Evolutionary conservation across 1,284 basidiomycete genomes (phyloP).

Genomic region (Boletus mariae): DNA sequence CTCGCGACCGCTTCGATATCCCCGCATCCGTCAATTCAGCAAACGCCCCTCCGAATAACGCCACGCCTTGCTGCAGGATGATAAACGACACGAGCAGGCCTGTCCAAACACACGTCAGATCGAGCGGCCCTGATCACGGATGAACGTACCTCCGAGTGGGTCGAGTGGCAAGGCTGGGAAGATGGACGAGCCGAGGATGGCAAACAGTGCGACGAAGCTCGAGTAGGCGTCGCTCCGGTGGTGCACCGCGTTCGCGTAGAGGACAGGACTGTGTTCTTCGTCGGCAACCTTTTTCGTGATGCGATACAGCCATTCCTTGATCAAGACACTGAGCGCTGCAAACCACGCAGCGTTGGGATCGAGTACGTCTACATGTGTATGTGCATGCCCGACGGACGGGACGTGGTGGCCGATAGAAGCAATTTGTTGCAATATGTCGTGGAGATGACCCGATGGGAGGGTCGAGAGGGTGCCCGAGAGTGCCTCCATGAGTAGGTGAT

Average conservation of each 20-base stretch:
- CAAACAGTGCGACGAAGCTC: conserved; percentile 81
- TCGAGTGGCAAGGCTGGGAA: conserved; percentile 88
- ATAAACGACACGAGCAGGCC: conserved; percentile 85
- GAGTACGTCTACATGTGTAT: conserved; percentile 57
- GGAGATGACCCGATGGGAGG: conserved; percentile 57
- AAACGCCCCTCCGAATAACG: conserved; percentile 69
- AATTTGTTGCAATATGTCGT: conserved; percentile 56
- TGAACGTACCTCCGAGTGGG: conserved; percentile 78
- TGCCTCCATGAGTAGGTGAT: conserved; percentile 70
- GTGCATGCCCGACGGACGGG: conserved; percentile 47
- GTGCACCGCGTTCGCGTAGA: conserved; percentile 90
- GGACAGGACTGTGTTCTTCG: conserved; percentile 85
- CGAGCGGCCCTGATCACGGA: background rate
- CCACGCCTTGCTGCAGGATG: conserved; percentile 83
- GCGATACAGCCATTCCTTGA: conserved; percentile 93
- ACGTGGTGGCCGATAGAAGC: conserved; percentile 53
- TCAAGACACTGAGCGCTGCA: conserved; percentile 73
- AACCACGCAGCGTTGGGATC: conserved; percentile 98
- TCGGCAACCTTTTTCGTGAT: conserved; percentile 85
- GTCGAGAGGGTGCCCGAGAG: conserved; percentile 57
- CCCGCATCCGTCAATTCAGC: conserved; percentile 85
- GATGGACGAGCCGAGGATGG: conserved; percentile 84
- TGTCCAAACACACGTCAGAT: conserved; percentile 29
- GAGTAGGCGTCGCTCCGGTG: conserved; percentile 95
- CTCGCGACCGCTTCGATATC: conserved; percentile 57